These are phyloP conservation scores for Hymenotorrendiella dingleyae DNA, from an alignment of 2,329 filamentous ascomycete species.

Conservation along the genomic window DNA sequence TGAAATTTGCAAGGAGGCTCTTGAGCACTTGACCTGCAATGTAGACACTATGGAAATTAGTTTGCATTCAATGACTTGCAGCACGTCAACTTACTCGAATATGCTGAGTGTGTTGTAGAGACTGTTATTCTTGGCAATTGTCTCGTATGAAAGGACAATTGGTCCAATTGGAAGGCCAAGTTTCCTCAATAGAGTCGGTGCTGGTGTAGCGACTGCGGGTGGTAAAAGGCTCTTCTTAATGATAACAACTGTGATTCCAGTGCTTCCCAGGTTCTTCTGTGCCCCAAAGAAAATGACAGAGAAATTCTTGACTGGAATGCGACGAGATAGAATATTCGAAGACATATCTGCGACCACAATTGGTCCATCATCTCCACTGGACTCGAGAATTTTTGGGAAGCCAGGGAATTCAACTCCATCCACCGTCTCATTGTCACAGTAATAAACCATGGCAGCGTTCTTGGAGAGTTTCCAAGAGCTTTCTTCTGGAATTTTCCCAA, in stretches of 20 bases:
- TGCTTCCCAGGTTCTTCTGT: slow-evolving; percentile 87
- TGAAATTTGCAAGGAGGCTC: slow-evolving; percentile 59
- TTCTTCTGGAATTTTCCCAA: slow-evolving; percentile 75
- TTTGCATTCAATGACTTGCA: slow-evolving; percentile 3
- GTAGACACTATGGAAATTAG: slow-evolving; percentile 57
- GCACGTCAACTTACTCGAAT: slow-evolving; percentile 53
- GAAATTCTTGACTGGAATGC: slow-evolving; percentile 72
- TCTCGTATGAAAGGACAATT: slow-evolving; percentile 75
- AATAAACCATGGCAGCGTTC: slow-evolving; percentile 72
- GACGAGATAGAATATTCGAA: slow-evolving; percentile 84
- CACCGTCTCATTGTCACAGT: slow-evolving; percentile 85
- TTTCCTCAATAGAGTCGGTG: slow-evolving; percentile 62
- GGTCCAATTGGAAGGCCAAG: slow-evolving; percentile 74
- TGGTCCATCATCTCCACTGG: slow-evolving; percentile 53
- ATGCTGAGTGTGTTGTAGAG: slow-evolving; percentile 95
- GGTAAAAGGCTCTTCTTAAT: slow-evolving; percentile 76
- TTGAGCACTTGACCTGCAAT: slow-evolving; percentile 85
- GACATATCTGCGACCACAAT: slow-evolving; percentile 90
- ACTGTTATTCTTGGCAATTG: slow-evolving; percentile 85
- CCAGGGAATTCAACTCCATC: slow-evolving; percentile 85
- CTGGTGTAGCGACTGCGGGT: slow-evolving; percentile 58
- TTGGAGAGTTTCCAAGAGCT: slow-evolving; percentile 69
- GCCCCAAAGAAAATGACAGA: slow-evolving; percentile 85
- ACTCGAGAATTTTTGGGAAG: slow-evolving; percentile 60
- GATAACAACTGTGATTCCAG: slow-evolving; percentile 81